These are phyloP conservation scores for Brettanomyces anomalus DNA, from an alignment of 805 yeast genomes.

Conservation along the genomic window DNA sequence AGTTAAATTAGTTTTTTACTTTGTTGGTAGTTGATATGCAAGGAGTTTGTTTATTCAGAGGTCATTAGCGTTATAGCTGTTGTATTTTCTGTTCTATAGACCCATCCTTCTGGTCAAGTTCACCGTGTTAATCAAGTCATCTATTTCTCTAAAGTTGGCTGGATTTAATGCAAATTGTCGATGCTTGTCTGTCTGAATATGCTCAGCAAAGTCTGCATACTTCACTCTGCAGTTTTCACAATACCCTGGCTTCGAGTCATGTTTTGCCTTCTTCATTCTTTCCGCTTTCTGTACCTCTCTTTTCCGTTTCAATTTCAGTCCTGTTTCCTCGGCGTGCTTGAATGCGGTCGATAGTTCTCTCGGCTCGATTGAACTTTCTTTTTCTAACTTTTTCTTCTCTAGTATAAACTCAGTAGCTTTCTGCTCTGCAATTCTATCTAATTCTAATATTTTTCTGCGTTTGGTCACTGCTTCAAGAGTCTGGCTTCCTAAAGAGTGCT, in stretches of 20 bases:
- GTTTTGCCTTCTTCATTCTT: constrained; percentile 12
- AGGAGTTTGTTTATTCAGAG: background rate
- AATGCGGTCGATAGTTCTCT: background rate
- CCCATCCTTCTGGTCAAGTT: constrained; percentile 17
- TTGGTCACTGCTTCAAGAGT: too few species aligned
- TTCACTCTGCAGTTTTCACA: constrained; percentile 90
- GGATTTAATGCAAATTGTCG: constrained; percentile 68
- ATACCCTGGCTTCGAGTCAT: constrained; percentile 51
- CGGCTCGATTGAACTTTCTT: background rate
- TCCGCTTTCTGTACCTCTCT: constrained; percentile 1
- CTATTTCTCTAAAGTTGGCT: constrained; percentile 68
- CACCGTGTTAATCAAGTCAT: constrained; percentile 50
- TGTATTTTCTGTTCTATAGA: constrained; percentile 3
- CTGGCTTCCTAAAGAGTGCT: background rate
- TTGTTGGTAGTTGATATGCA: too few species aligned
- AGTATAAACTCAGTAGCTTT: background rate
- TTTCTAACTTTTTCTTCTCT: background rate
- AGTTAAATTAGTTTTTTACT: background rate
- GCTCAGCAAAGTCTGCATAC: constrained; percentile 73
- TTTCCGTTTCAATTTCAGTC: constrained; percentile 3
- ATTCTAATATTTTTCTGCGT: background rate
- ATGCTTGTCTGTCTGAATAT: constrained; percentile 61
- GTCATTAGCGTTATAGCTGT: background rate
- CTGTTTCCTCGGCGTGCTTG: background rate
- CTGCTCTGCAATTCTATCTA: background rate